A percentile compares a stretch with the other conserved stretches of the same genome.
These are phyloP conservation scores for Smallanthus sonchifolius DNA, from an alignment of 129 eudicot genomes.

Conservation along the genomic window DNA sequence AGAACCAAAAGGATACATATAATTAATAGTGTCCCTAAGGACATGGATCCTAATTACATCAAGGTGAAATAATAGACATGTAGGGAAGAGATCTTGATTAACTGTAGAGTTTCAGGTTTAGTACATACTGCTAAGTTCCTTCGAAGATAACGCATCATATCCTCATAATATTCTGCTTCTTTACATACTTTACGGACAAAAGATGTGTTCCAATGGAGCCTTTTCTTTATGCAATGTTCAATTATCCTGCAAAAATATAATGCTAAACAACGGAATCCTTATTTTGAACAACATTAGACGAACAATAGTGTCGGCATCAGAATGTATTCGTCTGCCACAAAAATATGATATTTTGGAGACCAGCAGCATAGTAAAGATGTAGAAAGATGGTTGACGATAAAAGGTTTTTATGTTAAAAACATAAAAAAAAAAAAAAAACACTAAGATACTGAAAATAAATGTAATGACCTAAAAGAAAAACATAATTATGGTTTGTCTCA, in stretches of 20 bases:
- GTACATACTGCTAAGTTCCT: conserved; percentile 79
- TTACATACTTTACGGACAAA: conserved; percentile 91
- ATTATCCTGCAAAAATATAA: conserved; percentile 54
- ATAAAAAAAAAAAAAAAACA: not conserved
- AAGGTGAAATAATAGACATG: not conserved
- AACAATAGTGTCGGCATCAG: not conserved
- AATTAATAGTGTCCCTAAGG: not conserved
- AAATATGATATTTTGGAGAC: not conserved
- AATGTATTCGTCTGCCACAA: not conserved
- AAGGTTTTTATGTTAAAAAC: not conserved
- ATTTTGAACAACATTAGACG: not conserved
- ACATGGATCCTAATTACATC: not conserved
- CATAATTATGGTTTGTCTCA: not conserved
- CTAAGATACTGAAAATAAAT: not conserved
- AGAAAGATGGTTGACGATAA: not conserved
- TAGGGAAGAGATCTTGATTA: not conserved
- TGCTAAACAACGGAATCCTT: not conserved
- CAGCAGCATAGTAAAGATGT: not conserved
- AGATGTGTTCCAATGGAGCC: conserved; percentile 81
- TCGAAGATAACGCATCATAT: conserved; percentile 92
- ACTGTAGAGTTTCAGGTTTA: not conserved
- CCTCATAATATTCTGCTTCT: conserved; percentile 95
- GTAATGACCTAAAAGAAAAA: not conserved
- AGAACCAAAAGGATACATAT: conserved; percentile 21
- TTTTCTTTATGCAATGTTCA: conserved; percentile 91